phyloP scores from a whole-genome alignment of 768 basidiomycete species.

The Trametes gibbosa region DNA sequence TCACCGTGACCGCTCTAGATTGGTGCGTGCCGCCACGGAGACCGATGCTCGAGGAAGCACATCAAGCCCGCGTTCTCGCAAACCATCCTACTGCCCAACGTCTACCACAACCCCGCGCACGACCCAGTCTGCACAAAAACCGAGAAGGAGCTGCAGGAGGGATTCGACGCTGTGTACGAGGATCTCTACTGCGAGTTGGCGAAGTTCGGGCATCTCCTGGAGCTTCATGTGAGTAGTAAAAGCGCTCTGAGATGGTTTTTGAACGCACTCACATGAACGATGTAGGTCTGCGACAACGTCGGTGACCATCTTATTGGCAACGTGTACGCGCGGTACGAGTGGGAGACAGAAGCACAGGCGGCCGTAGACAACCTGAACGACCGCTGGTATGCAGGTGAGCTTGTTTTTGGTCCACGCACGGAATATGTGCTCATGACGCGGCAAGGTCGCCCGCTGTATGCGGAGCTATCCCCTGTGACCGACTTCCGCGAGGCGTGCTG shows the following conservation, averaged over 20 bases:
- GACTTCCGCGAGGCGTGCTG: conserved; percentile 99
- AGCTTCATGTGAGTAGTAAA: conserved; percentile 74
- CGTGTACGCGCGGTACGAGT: conserved; percentile 96
- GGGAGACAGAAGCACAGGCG: conserved; percentile 95
- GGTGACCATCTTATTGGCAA: conserved; percentile 99
- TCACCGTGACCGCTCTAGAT: conserved; percentile 52
- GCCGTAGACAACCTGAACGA: conserved; percentile 94
- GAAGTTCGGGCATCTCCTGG: conserved; percentile 93
- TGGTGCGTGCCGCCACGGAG: conserved; percentile 97
- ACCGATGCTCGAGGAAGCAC: conserved; percentile 97
- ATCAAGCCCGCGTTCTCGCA: conserved; percentile 97
- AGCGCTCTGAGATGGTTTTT: background rate
- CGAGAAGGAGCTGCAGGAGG: conserved; percentile 86
- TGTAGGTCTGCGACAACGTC: conserved; percentile 94
- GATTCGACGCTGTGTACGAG: conserved; percentile 92
- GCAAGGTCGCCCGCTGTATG: conserved; percentile 87
- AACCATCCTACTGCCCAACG: conserved; percentile 93
- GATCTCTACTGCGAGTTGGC: conserved; percentile 92
- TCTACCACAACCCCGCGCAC: conserved; percentile 97
- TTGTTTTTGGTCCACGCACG: background rate
- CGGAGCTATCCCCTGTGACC: conserved; percentile 97
- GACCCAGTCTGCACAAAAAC: conserved; percentile 86
- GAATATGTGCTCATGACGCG: background rate
- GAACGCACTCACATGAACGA: background rate
- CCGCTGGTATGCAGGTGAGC: conserved; percentile 95